Conservation (phyloP, 345 rosid genomes). For the Salix purpurea region DNA sequence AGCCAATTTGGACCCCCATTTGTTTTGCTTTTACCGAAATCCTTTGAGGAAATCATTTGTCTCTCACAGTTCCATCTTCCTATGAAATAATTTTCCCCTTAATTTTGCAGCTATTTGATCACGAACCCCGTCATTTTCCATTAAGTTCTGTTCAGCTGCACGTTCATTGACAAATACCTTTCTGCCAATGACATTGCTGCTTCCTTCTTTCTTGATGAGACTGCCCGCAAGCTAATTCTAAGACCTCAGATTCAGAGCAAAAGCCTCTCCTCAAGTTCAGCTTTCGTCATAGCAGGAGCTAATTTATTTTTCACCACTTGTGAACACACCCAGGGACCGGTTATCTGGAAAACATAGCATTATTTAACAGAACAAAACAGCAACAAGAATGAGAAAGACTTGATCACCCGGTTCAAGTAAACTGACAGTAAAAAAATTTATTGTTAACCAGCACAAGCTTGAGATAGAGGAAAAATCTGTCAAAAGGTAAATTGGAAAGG, state of each 20-base stretch:
- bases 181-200: constrained; percentile 42
- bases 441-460: neutral
- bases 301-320: constrained; percentile 89
- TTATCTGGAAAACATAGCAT: constrained; percentile 33
- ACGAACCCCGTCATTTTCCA: constrained; percentile 40
- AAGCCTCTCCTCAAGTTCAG: constrained; percentile 71
- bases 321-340: constrained; percentile 60
- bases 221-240: constrained; percentile 72
- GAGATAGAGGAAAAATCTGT: neutral
- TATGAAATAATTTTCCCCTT: constrained; percentile 45
- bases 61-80: neutral
- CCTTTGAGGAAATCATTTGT: neutral
- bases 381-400: neutral
- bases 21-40: neutral
- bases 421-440: neutral
- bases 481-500: neutral
- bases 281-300: constrained; percentile 49
- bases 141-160: constrained; percentile 45
- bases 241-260: constrained; percentile 52
- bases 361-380: neutral
- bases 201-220: constrained; percentile 53
- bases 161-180: constrained; percentile 38
- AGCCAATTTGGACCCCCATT: neutral
- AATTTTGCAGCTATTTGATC: constrained; percentile 33
- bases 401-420: neutral